These are phyloP conservation scores for Candida germanica DNA, from an alignment of 805 yeast genomes.

Conservation along the genomic window DNA sequence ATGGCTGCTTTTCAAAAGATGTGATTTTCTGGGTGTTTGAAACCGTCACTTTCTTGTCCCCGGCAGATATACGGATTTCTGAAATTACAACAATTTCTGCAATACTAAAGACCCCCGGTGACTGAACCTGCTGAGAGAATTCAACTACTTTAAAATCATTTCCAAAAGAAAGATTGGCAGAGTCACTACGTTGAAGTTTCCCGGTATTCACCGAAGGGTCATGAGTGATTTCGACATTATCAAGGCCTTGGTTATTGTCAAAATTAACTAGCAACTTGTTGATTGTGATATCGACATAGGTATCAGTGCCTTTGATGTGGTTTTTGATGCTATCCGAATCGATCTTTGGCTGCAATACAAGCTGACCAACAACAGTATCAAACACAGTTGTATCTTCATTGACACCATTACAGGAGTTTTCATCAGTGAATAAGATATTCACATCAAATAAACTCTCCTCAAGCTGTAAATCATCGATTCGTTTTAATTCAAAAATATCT, in stretches of 20 bases:
- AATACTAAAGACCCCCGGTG: slow-evolving; percentile 23
- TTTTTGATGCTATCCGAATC: neutral
- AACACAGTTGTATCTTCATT: slow-evolving; percentile 7
- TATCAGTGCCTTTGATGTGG: neutral
- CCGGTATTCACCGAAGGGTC: neutral
- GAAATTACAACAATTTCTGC: slow-evolving; percentile 15
- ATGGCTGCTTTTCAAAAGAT: slow-evolving; percentile 1
- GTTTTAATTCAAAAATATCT: slow-evolving; percentile 1
- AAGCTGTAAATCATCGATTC: neutral
- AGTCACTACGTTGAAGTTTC: neutral
- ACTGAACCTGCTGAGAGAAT: slow-evolving; percentile 17
- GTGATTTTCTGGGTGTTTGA: slow-evolving; percentile 9
- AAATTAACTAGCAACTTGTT: neutral
- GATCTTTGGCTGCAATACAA: slow-evolving; percentile 13
- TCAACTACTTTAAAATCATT: slow-evolving; percentile 17
- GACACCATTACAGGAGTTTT: slow-evolving; percentile 7
- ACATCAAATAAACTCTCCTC: slow-evolving; percentile 14
- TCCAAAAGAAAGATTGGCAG: slow-evolving; percentile 3
- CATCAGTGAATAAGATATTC: slow-evolving; percentile 16
- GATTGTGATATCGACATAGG: neutral
- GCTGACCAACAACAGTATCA: slow-evolving; percentile 17
- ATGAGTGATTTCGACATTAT: neutral
- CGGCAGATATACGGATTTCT: slow-evolving; percentile 8
- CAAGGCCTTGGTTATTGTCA: neutral
- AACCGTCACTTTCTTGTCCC: slow-evolving; percentile 2